These are phyloP conservation scores for Globisporangium paddicum DNA, from an alignment of 352 stramenopile genomes.

Conservation along the genomic window DNA sequence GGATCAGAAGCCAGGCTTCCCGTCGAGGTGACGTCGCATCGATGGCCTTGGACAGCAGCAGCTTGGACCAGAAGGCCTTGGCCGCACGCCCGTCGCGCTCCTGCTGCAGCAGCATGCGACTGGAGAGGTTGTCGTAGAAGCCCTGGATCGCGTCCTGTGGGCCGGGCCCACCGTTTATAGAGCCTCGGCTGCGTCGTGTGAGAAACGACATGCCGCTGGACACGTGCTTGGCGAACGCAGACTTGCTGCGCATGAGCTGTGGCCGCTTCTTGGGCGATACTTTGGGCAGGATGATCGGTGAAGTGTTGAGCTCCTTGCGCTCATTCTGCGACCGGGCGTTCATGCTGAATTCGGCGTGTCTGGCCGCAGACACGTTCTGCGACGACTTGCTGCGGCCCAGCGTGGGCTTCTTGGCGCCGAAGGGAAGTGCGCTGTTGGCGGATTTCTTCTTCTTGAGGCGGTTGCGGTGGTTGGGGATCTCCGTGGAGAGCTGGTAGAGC, in stretches of 20 bases:
- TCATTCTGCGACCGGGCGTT: slow-evolving; percentile 18
- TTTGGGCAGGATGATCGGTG: slow-evolving; percentile 5
- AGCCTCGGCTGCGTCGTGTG: background rate
- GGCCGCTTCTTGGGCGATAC: background rate
- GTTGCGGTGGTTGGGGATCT: slow-evolving; percentile 2
- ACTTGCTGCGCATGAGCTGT: slow-evolving; percentile 23
- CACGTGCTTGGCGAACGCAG: slow-evolving; percentile 13
- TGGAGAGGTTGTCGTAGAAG: slow-evolving; percentile 25
- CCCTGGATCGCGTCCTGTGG: slow-evolving; percentile 9
- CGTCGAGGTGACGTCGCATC: background rate
- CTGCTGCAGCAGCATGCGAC: slow-evolving; percentile 16
- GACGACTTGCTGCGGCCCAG: slow-evolving; percentile 49
- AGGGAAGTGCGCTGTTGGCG: background rate
- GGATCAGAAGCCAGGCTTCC: slow-evolving; percentile 28
- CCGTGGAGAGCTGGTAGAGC: slow-evolving; percentile 36
- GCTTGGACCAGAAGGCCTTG: slow-evolving; percentile 12
- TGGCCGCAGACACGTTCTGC: slow-evolving; percentile 23
- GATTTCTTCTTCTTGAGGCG: slow-evolving; percentile 8
- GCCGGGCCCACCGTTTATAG: background rate
- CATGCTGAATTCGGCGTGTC: slow-evolving; percentile 21
- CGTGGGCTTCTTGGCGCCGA: background rate
- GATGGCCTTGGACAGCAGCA: slow-evolving; percentile 7
- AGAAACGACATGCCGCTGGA: slow-evolving; percentile 3
- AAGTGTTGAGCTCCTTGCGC: slow-evolving; percentile 9
- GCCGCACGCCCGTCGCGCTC: slow-evolving; percentile 2